Evolutionary conservation across 345 rosid species (phyloP), one percentile per base, ranked within the genome.

Genomic region (Eucalyptus erythrocorys): DNA sequence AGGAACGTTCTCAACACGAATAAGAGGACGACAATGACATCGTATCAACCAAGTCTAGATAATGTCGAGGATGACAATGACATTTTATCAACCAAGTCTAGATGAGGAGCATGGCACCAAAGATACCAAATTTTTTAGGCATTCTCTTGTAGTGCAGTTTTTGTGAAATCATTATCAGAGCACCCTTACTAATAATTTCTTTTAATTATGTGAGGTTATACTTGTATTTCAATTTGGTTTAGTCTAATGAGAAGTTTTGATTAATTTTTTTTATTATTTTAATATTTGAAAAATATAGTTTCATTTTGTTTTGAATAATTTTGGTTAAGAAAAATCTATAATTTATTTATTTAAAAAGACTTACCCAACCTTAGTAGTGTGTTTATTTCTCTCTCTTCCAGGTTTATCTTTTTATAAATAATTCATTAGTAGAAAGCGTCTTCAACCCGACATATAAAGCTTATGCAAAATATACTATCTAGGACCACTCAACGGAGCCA

Each of bases 11-110:
- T 12, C 19, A 13, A 30, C 71, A 13, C 0, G 5, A 66, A 66
- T 11, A 32, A 15, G 42, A 59, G 66, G 15, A 59, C 7, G 12
- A 8, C 61, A 24, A 22, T 24, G 57, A 19, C 64, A 57, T 57
- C 5, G 14, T 5, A 57, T 57, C 14, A 0, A 7, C 1, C 24
- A 51, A 51, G 5, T 51, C 24, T 0, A 19, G 0, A 51, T 19
- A 51, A n/a, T n/a, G n/a, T n/a, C n/a, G n/a, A 48, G 50, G 50
- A 48, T 16, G 8, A 4, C 47, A 45, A 45, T 45, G 15, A 48
- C 50, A 48, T 48, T 48, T 1, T 48, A 48, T 48, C 16, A 51
- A 16, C 22, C 55, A 1, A 51, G 17, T 51, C 22, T 16, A 6
- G 15, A 16, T 51, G 8, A 64, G 76, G 21, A 21, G 7, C 37